Base-by-base conservation (phyloP, 441 rosid species). In the Brassica balearica region DNA sequence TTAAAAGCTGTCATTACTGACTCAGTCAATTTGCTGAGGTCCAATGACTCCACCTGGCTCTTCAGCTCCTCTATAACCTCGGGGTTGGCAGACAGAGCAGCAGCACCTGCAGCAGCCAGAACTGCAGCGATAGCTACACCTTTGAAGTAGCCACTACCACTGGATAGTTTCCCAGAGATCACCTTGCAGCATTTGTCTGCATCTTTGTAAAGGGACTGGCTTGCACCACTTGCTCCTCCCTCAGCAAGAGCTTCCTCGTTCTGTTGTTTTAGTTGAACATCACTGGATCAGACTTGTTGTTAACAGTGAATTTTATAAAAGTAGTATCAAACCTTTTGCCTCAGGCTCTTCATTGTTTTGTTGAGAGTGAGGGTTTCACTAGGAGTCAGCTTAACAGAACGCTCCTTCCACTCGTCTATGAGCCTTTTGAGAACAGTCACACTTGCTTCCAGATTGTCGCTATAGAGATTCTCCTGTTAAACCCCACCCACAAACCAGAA, bases 161-260 rank as follows among this genome's bases (percentile, higher is more conserved):
- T 80, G 0, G 92, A 85, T 29, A 86, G 66, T 71, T 77, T 88
- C 19, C 89, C 87, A 25, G 77, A 73, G 32, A 95, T 29, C 63
- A 65, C 74, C 71, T 88, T 95, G 83, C 96, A 90, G 77, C 82
- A 85, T 81, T 86, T 89, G 82, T 95, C 91, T 2, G 94, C 90
- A 17, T 87, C 93, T 78, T 61, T 83, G 81, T 76, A 72, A 46
- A 85, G 82, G 19, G 89, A 72, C 4, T 82, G 84, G 46, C 2
- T 77, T 36, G 81, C 79, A 8, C 72, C 84, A 63, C 85, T 86
- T 1, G 86, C 87, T 69, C 74, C 88, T 32, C 74, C 82, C 1
- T 68, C 72, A 7, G 77, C 82, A 69, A 88, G 70, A 62, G 85
- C 94, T 72, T 84, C 84, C 85, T 92, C 95, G 68, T 93, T 95